Evolutionary conservation across 768 basidiomycete genomes (phyloP).

Genomic region (Coprinopsis marcescibilis): DNA sequence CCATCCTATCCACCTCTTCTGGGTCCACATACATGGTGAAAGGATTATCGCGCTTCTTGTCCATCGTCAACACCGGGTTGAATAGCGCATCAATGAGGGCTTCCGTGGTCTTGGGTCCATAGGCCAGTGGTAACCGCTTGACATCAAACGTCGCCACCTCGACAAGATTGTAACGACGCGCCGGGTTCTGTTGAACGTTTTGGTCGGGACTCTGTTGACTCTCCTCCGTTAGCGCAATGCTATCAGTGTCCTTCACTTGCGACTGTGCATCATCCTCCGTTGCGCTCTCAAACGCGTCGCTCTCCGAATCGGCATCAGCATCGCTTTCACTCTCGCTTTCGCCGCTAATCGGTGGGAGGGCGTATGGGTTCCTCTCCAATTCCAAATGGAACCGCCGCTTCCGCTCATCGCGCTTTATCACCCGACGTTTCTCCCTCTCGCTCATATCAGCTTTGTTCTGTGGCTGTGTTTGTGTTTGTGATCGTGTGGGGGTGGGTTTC

Average conservation of each 20-base stretch:
- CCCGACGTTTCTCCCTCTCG: background rate
- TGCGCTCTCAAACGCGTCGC: constrained; percentile 3
- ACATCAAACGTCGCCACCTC: constrained; percentile 27
- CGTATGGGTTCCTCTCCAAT: constrained; percentile 1
- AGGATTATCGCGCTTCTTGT: constrained; percentile 31
- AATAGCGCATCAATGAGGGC: constrained; percentile 74
- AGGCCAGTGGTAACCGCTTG: constrained; percentile 42
- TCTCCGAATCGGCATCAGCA: constrained; percentile 2
- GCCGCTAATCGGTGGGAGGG: constrained; percentile 1
- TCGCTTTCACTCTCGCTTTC: constrained; percentile 6
- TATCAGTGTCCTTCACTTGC: background rate
- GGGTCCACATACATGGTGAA: constrained; percentile 33
- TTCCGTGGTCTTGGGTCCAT: constrained; percentile 63
- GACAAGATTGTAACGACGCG: background rate
- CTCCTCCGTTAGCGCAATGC: background rate
- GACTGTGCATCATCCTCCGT: background rate
- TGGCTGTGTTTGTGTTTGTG: background rate
- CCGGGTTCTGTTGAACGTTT: background rate
- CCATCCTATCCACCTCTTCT: background rate
- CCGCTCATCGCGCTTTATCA: background rate
- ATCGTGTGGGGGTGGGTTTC: background rate
- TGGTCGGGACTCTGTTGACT: constrained; percentile 1
- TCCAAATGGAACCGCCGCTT: background rate
- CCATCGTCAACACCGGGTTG: constrained; percentile 56
- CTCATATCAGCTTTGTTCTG: background rate